These are phyloP conservation scores for Massariosphaeria phaeospora DNA, from an alignment of 495 filamentous ascomycete species.

Conservation along the genomic window DNA sequence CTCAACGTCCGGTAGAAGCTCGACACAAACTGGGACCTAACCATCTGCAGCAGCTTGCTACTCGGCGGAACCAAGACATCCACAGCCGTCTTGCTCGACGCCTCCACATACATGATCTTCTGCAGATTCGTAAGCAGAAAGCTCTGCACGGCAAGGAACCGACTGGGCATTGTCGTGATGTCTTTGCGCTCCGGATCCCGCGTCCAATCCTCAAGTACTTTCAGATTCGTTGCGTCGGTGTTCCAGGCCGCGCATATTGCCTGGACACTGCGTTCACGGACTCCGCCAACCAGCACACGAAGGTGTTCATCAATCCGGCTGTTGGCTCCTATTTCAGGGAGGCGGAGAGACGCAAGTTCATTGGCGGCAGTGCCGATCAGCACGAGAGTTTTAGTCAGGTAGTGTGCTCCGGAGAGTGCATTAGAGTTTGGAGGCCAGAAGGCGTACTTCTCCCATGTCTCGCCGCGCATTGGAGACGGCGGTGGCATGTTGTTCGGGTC, in stretches of 20 bases:
- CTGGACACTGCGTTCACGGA: constrained; percentile 74
- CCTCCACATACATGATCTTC: constrained; percentile 89
- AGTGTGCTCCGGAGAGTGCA: constrained; percentile 79
- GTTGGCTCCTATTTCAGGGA: constrained; percentile 52
- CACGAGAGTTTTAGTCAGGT: constrained; percentile 72
- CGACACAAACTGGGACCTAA: constrained; percentile 79
- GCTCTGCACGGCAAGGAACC: constrained; percentile 75
- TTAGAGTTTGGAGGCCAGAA: constrained; percentile 96
- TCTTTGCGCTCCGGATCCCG: constrained; percentile 70
- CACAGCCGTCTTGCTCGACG: constrained; percentile 59
- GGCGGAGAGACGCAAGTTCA: constrained; percentile 71
- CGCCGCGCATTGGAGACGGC: constrained; percentile 67
- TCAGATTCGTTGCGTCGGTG: constrained; percentile 81
- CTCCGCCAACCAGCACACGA: constrained; percentile 63
- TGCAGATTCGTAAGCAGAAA: constrained; percentile 77
- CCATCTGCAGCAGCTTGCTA: constrained; percentile 76
- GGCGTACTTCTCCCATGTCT: constrained; percentile 87
- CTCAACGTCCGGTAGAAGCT: constrained; percentile 88
- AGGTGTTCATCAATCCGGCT: constrained; percentile 41
- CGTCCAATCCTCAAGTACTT: constrained; percentile 88
- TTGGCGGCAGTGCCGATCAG: constrained; percentile 78
- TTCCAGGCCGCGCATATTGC: constrained; percentile 83
- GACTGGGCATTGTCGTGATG: constrained; percentile 79
- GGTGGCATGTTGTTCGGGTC: constrained; percentile 71
- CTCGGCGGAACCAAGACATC: constrained; percentile 79